Conservation (phyloP, 2,329 filamentous ascomycete genomes). For the Alternaria gansuensis region DNA sequence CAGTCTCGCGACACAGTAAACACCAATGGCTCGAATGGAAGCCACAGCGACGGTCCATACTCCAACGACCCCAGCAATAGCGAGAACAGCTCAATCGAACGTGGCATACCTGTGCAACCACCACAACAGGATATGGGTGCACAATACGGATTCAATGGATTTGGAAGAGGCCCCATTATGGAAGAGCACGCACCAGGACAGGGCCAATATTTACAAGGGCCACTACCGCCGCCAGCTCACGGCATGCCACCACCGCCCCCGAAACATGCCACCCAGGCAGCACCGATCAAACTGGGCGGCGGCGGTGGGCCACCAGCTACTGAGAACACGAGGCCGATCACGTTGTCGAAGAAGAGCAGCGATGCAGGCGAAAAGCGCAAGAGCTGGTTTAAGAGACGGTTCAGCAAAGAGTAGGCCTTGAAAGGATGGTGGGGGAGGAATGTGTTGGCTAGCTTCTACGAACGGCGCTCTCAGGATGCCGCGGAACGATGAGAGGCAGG, state of each 20-base stretch:
- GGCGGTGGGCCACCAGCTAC: constrained; percentile 24
- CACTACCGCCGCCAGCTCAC: constrained; percentile 26
- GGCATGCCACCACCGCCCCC: constrained; percentile 26
- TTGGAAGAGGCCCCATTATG: constrained; percentile 55
- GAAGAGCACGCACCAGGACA: constrained; percentile 50
- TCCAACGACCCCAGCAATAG: constrained; percentile 92
- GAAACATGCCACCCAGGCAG: constrained; percentile 33
- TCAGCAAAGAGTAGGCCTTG: constrained; percentile 68
- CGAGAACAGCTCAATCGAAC: constrained; percentile 90
- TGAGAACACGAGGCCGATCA: constrained; percentile 24
- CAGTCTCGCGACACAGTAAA: constrained; percentile 88
- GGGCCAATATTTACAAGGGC: constrained; percentile 6
- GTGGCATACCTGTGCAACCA: constrained; percentile 61
- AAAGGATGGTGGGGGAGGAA: neutral
- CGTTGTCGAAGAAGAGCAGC: constrained; percentile 37
- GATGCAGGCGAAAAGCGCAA: constrained; percentile 70
- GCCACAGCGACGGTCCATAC: constrained; percentile 73
- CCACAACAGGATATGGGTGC: constrained; percentile 50
- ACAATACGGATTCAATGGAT: constrained; percentile 68
- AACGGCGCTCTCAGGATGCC: constrained; percentile 7
- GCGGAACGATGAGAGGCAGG: constrained; percentile 12
- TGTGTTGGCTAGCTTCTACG: constrained; percentile 5
- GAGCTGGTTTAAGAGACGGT: constrained; percentile 86
- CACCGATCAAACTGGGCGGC: constrained; percentile 38
- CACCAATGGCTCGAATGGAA: constrained; percentile 76